Evolutionary conservation across 768 basidiomycete genomes (phyloP), one percentile per base, ranked within the genome.

Genomic region (Kwoniella dendrophila): DNA sequence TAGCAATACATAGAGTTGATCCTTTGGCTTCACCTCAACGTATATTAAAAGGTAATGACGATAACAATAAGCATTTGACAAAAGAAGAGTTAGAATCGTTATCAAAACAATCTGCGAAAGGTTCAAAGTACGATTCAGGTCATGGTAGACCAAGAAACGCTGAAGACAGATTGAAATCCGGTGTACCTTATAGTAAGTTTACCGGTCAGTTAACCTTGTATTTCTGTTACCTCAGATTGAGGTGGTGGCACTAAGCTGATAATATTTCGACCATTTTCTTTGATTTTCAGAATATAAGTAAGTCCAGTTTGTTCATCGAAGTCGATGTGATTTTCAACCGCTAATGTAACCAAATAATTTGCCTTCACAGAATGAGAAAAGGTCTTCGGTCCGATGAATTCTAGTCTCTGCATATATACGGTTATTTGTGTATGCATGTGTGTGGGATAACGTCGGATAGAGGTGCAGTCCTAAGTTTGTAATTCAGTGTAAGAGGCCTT

Each of bases 101-200:
- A n/a, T n/a, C 81, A 44, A 80, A 83, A 69, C 43, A 62, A 36
- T 78, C 75, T 54, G 71, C 63, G 4, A 83, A 85, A 73, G 85
- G 84, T 5, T 87, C 87, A 50, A 90, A 87, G 87, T 62, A 62
- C n/a, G n/a, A n/a, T 27, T 85, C 80, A 22, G 90, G 89, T 0
- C 90, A 88, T 76, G 85, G 85, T 71, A 81, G 84, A 27, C 90
- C 90, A n/a, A 85, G 83, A 53, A 85, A 84, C n/a, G 80, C 88
- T 0, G 82, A 82, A 44, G 93, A 95, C 65, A 89, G 85, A 77
- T 82, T 92, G 84, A 85, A 89, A 85, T 86, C 60, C 5, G 74
- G 76, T n/a, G 67, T 75, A 16, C 75, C 77, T 14, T 78, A 78
- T 63, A 78, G 77, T 78, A 58, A 71, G 77, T 76, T 16, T 14